Base-by-base conservation (phyloP, 2,329 filamentous ascomycete species). In the Colletotrichum brevisporum region DNA sequence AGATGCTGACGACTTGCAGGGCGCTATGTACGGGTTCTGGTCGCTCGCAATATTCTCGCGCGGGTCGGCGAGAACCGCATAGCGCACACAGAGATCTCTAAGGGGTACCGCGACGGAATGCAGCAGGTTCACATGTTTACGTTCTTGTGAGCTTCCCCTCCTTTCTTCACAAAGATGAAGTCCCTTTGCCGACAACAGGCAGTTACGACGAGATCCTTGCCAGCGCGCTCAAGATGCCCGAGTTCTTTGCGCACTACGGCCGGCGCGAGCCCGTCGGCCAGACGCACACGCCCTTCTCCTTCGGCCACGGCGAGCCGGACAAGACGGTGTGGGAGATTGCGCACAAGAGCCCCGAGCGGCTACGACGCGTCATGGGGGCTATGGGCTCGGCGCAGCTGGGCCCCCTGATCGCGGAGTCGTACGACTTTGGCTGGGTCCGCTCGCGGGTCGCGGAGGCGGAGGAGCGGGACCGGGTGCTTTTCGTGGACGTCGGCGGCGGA, bases 401-500 rank as follows among this genome's bases (percentile, higher is more conserved):
- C 9, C 59, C 50, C 6, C 36, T 47, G 39, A 36, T 56, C 1
- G 39, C 24, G 1, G 27, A 15, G 9, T 18, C 36, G 9, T 81
- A 81, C 60, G 75, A 79, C 58, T 76, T 78, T 45, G 60, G 70
- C 26, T 81, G 78, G 79, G 69, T 76, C 4, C 18, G 39, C 13
- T 63, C 68, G 10, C 18, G 57, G 4, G 16, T 51, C 4, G 60
- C 71, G 2, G 65, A 77, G 2, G 52, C 62, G 0, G 18, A 12
- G 12, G 26, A 54, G 18, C 6, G 21, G 5, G 24, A 50, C 18
- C 45, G 63, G n/a, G 21, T 55, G 5, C 58, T 78, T 2, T 68
- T 81, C n/a, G 77, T 80, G 2, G 78, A 81, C 65, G 75, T 81
- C n/a, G 79, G 78, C 21, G 77, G 76, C 16, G 75, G 78, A 3